Evolutionary conservation across 495 filamentous ascomycete genomes (phyloP).

Genomic region (Friedmanniomyces simplex): DNA sequence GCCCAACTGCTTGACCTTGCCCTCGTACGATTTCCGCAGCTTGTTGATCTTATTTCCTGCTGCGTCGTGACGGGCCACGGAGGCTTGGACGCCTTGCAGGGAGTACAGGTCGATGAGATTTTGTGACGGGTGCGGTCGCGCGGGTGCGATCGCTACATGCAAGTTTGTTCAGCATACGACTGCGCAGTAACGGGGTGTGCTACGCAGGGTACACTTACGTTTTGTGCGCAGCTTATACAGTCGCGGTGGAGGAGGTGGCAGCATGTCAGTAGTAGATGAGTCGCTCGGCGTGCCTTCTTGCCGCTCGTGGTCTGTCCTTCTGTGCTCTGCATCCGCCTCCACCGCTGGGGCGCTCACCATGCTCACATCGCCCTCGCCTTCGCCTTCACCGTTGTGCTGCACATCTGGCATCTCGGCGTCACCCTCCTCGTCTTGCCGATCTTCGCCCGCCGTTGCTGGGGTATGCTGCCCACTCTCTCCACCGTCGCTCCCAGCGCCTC

Average conservation of each 20-base stretch:
- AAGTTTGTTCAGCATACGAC: slow-evolving; percentile 12
- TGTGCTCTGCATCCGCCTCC: slow-evolving; percentile 20
- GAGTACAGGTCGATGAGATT: slow-evolving; percentile 56
- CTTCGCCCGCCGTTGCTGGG: slow-evolving; percentile 1
- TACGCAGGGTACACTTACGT: slow-evolving; percentile 29
- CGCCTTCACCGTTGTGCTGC: background rate
- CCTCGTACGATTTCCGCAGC: slow-evolving; percentile 64
- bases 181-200: slow-evolving; percentile 12
- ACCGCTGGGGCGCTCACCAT: slow-evolving; percentile 1
- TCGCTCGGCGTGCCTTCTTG: slow-evolving; percentile 13
- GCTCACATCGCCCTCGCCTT: background rate
- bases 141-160: slow-evolving; percentile 32
- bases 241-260: slow-evolving; percentile 18
- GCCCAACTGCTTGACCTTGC: slow-evolving; percentile 51
- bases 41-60: slow-evolving; percentile 63
- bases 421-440: slow-evolving; percentile 29
- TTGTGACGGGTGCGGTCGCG: slow-evolving; percentile 46
- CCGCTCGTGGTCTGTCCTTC: slow-evolving; percentile 33
- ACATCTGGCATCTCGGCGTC: slow-evolving; percentile 31
- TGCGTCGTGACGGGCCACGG: slow-evolving; percentile 55
- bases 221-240: slow-evolving; percentile 30
- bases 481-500: slow-evolving; percentile 5
- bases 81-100: slow-evolving; percentile 49
- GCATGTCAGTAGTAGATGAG: background rate
- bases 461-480: slow-evolving; percentile 8